Evolutionary conservation across 805 yeast genomes (phyloP).

Genomic region (Zygosaccharomyces rouxii): DNA sequence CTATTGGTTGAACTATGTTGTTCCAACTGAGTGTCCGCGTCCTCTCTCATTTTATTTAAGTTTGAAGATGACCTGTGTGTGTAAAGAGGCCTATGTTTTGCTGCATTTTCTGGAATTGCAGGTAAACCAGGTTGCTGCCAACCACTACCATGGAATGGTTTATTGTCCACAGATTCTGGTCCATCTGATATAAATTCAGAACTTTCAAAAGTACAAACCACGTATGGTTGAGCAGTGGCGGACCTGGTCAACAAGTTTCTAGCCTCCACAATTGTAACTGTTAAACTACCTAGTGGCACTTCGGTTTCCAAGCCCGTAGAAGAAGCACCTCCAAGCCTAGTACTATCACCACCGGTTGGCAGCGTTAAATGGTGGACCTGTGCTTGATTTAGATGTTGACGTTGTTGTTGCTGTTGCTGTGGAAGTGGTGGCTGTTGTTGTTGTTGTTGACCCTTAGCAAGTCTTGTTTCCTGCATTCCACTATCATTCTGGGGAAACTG

Average conservation of each 20-base stretch:
- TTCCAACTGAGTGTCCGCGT: slow-evolving; percentile 22
- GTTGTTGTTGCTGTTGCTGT: slow-evolving; percentile 35
- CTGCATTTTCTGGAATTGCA: slow-evolving; percentile 23
- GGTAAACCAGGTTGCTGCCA: slow-evolving; percentile 19
- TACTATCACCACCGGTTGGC: background rate
- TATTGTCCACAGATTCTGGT: slow-evolving; percentile 45
- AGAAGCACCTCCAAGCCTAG: background rate
- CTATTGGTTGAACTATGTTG: slow-evolving; percentile 20
- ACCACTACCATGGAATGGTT: slow-evolving; percentile 26
- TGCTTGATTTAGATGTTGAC: background rate
- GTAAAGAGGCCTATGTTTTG: slow-evolving; percentile 38
- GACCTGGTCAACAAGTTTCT: slow-evolving; percentile 55
- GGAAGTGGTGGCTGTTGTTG: slow-evolving; percentile 6
- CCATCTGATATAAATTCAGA: slow-evolving; percentile 86
- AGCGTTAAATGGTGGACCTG: slow-evolving; percentile 2
- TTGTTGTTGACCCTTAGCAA: background rate
- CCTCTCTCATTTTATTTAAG: slow-evolving; percentile 30
- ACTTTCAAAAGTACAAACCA: slow-evolving; percentile 86
- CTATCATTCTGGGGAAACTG: background rate
- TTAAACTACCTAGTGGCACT: slow-evolving; percentile 74
- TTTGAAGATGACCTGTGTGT: slow-evolving; percentile 45
- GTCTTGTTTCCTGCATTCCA: background rate
- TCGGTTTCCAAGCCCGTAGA: slow-evolving; percentile 19
- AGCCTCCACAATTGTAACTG: slow-evolving; percentile 79
- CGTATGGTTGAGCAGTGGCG: slow-evolving; percentile 69